These are phyloP conservation scores for Maudiozyma serrabonitensis DNA, from an alignment of 805 yeast species.

Conservation along the genomic window DNA sequence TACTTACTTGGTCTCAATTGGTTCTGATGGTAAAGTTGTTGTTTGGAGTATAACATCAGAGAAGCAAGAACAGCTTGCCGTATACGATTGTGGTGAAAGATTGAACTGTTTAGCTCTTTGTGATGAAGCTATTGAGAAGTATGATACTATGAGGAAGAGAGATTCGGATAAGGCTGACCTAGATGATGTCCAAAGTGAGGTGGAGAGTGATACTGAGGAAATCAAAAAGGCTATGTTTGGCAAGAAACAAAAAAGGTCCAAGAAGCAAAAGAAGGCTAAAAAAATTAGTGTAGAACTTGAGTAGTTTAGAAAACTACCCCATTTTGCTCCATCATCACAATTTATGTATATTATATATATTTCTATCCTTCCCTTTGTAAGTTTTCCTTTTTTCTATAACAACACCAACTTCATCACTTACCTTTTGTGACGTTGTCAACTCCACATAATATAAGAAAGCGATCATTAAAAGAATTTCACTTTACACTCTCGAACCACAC, in stretches of 20 bases:
- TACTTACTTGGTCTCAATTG: slow-evolving; percentile 59
- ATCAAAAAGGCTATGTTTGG: slow-evolving; percentile 48
- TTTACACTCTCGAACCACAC: not conserved
- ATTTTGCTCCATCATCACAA: no score
- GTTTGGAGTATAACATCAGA: slow-evolving; percentile 63
- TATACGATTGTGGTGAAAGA: slow-evolving; percentile 84
- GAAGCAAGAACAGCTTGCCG: slow-evolving; percentile 70
- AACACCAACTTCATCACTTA: no score
- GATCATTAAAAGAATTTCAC: not conserved
- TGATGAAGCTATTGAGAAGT: slow-evolving; percentile 69
- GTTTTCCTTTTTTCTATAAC: not conserved
- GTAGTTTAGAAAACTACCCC: slow-evolving; percentile 16
- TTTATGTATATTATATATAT: not conserved
- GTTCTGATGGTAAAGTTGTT: slow-evolving; percentile 89
- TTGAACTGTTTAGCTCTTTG: slow-evolving; percentile 75
- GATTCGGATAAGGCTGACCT: slow-evolving; percentile 42
- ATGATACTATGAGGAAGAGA: slow-evolving; percentile 57
- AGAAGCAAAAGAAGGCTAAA: slow-evolving; percentile 31
- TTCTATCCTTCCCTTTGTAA: not conserved
- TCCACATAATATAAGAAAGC: no score
- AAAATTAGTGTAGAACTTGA: slow-evolving; percentile 51
- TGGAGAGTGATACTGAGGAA: slow-evolving; percentile 67
- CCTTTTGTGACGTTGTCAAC: no score
- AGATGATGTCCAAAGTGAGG: slow-evolving; percentile 54
- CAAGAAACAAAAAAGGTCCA: slow-evolving; percentile 30